Evolutionary conservation across 192 early-diverging fungal genomes (phyloP), one percentile per base, ranked within the genome.

Genomic region (Gamsiella multidivaricata): DNA sequence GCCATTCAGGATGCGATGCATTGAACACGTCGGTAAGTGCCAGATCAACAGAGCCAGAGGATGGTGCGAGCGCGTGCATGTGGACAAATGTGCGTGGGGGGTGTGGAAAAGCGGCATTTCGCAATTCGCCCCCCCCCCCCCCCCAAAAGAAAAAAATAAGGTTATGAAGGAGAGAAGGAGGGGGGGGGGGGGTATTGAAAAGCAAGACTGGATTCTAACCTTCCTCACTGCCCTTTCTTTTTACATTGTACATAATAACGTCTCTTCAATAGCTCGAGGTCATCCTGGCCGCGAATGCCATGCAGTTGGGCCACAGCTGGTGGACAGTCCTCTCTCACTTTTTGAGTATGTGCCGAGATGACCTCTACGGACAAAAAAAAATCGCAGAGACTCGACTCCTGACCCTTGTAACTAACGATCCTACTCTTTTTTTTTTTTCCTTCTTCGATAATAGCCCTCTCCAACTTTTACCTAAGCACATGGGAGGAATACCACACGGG

Each of bases 401-500:
- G n/a, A n/a, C n/a, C n/a, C n/a, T n/a, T n/a, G n/a, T n/a, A n/a
- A n/a, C n/a, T n/a, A n/a, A n/a, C n/a, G n/a, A n/a, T n/a, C n/a
- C n/a, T n/a, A n/a, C n/a, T n/a, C n/a, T n/a, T n/a, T n/a, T n/a
- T n/a, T n/a, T n/a, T n/a, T n/a, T n/a, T 29, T 52, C 17, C 6
- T 58, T 32, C 25, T 39, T 22, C 33, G 0, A 7, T 22, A 37
- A 17, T 84, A 75, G 90, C 86, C n/a, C 80, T 95, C 43, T 80
- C 84, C 33, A 95, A 94, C 85, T 97, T 97, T 78, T 97, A 95
- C 82, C 83, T 95, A 65, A 90, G 91, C 61, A 96, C 96, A 17
- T 95, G 94, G 94, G 96, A 97, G 85, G 94, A 95, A 67, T 96
- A 97, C 70, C 93, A 96, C 67, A 97, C 95, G 4, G 93, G 93